These are phyloP conservation scores for Metschnikowia vanudenii DNA, from an alignment of 805 yeast genomes.

Conservation along the genomic window DNA sequence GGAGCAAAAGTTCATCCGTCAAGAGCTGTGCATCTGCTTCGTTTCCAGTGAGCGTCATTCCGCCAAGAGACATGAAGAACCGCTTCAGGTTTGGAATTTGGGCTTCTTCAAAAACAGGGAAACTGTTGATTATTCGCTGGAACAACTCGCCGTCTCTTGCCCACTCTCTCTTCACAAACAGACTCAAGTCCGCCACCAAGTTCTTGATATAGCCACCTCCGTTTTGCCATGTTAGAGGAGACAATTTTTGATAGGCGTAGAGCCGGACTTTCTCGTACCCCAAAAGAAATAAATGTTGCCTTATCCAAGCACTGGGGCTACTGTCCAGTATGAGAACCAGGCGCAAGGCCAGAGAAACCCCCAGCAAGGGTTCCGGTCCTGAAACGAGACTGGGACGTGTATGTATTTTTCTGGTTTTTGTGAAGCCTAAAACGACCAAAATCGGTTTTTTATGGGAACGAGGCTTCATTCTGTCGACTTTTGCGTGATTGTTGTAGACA, in stretches of 20 bases:
- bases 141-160: conserved; percentile 14
- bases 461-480: too few relatives aligned
- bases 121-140: conserved; percentile 1
- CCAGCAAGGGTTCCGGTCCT: background rate
- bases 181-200: conserved; percentile 33
- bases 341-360: too few relatives aligned
- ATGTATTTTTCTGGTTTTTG: background rate
- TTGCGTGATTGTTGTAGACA: too few relatives aligned
- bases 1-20: conserved; percentile 30
- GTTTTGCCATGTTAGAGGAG: conserved; percentile 25
- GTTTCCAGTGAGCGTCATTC: conserved; percentile 23
- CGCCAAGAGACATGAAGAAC: conserved; percentile 30
- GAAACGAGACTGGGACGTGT: background rate
- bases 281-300: conserved; percentile 32
- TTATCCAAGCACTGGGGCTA: conserved; percentile 27
- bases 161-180: conserved; percentile 32
- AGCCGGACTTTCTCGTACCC: conserved; percentile 37
- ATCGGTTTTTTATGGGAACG: too few relatives aligned
- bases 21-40: conserved; percentile 25
- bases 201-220: conserved; percentile 36
- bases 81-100: conserved; percentile 16
- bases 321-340: background rate
- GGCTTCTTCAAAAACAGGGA: conserved; percentile 3
- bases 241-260: conserved; percentile 32
- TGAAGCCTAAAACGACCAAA: too few relatives aligned